Percentiles rank a stretch among this genome's conserved stretches.
phyloP scores from a whole-genome alignment of 2,329 filamentous ascomycete genomes.

The Simplicillium sp. region DNA sequence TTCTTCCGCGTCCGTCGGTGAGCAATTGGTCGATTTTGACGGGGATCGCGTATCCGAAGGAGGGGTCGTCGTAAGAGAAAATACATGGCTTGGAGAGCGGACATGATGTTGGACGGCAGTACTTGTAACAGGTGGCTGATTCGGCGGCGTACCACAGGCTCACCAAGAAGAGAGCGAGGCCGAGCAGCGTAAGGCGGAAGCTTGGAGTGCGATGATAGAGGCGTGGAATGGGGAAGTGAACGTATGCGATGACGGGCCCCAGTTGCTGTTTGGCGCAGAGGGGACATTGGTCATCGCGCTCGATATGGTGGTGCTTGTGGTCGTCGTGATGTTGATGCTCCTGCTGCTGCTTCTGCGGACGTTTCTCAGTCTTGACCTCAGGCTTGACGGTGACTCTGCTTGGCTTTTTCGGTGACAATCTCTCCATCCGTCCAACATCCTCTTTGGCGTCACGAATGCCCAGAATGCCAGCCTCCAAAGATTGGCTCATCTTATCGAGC shows the following conservation, averaged over 20 bases:
- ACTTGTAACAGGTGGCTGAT: conserved; percentile 39
- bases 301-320: background rate
- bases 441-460: conserved; percentile 45
- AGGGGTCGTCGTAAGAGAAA: conserved; percentile 49
- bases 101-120: conserved; percentile 45
- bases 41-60: conserved; percentile 50
- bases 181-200: conserved; percentile 39
- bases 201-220: conserved; percentile 33
- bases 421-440: conserved; percentile 45
- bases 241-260: conserved; percentile 18
- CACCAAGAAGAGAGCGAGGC: conserved; percentile 31
- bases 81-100: conserved; percentile 32
- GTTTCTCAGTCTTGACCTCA: background rate
- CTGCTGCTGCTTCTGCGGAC: background rate
- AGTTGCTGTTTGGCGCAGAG: conserved; percentile 2
- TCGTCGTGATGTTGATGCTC: background rate
- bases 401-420: background rate
- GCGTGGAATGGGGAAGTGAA: conserved; percentile 34
- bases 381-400: background rate
- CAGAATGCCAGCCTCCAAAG: conserved; percentile 38
- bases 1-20: conserved; percentile 40
- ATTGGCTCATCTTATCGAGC: conserved; percentile 41
- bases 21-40: conserved; percentile 55
- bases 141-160: conserved; percentile 47
- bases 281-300: conserved; percentile 1